Evolutionary conservation across 257 asterid genomes (phyloP).

Genomic region (Penstemon davidsonii): DNA sequence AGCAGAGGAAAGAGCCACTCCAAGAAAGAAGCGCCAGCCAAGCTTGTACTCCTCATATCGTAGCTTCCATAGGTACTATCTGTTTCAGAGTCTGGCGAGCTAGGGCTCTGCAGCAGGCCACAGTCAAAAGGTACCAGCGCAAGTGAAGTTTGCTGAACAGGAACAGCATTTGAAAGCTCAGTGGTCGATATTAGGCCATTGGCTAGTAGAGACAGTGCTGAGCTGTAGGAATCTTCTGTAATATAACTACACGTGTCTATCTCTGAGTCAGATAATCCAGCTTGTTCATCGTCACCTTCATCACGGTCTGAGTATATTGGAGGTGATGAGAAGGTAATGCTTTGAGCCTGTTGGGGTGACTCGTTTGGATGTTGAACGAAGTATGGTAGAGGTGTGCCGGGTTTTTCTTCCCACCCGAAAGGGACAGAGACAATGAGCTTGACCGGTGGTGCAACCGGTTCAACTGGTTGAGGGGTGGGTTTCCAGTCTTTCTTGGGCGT

Average conservation of each 20-base stretch:
- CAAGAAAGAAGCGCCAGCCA: slow-evolving; percentile 72
- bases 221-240: slow-evolving; percentile 52
- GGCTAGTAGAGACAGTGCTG: slow-evolving; percentile 60
- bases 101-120: slow-evolving; percentile 37
- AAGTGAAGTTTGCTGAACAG: slow-evolving; percentile 35
- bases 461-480: slow-evolving; percentile 35
- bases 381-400: slow-evolving; percentile 70
- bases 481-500: slow-evolving; percentile 80
- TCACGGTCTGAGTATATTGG: slow-evolving; percentile 29
- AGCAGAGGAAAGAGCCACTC: slow-evolving; percentile 82
- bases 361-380: slow-evolving; percentile 27
- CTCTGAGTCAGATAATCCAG: slow-evolving; percentile 44
- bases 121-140: slow-evolving; percentile 21
- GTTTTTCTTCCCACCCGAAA: slow-evolving; percentile 88
- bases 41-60: slow-evolving; percentile 54
- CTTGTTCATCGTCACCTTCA: slow-evolving; percentile 28
- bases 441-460: slow-evolving; percentile 36
- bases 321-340: slow-evolving; percentile 30
- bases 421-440: slow-evolving; percentile 76
- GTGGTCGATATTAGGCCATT: slow-evolving; percentile 46
- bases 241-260: slow-evolving; percentile 42
- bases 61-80: slow-evolving; percentile 49
- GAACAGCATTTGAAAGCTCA: slow-evolving; percentile 44
- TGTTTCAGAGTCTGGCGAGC: slow-evolving; percentile 59
- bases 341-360: slow-evolving; percentile 21